Percentiles rank a stretch among this genome's conserved stretches.
phyloP scores from a whole-genome alignment of 148 eudicot species.

The Heliosperma pusillum region DNA sequence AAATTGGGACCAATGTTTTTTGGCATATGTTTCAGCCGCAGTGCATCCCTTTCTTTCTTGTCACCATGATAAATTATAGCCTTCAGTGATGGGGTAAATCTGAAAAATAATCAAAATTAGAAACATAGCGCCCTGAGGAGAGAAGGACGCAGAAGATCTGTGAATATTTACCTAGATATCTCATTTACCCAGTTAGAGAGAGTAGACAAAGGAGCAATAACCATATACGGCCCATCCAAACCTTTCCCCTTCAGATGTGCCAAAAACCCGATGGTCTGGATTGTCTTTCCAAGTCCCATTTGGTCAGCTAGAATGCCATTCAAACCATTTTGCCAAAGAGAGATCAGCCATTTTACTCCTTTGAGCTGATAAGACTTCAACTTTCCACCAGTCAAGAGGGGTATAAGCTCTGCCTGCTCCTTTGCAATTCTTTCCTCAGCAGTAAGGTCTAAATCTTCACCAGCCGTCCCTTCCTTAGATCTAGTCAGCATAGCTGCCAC shows the following conservation, averaged over 20 bases:
- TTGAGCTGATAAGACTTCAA: conserved; percentile 83
- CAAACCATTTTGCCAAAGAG: conserved; percentile 94
- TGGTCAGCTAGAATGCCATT: conserved; percentile 99
- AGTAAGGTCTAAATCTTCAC: conserved; percentile 63
- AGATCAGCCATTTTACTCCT: conserved; percentile 96
- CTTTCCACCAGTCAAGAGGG: conserved; percentile 86
- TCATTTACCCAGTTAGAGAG: conserved; percentile 96
- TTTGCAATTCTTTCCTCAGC: conserved; percentile 62
- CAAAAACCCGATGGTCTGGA: conserved; percentile 89
- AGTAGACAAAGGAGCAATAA: conserved; percentile 96
- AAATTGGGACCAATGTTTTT: conserved; percentile 63
- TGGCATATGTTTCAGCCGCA: conserved; percentile 79
- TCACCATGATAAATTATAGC: conserved; percentile 86
- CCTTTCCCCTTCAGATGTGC: conserved; percentile 93
- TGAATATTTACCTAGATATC: conserved; percentile 48
- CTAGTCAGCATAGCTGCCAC: conserved; percentile 95
- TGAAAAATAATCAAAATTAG: conserved; percentile 22
- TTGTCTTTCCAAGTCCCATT: conserved; percentile 99
- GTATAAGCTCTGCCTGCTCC: conserved; percentile 87
- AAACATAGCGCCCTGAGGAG: neutral
- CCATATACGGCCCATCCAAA: conserved; percentile 88
- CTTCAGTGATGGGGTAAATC: conserved; percentile 81
- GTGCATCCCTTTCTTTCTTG: conserved; percentile 50
- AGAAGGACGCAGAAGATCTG: neutral
- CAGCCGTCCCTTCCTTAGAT: conserved; percentile 53